phyloP scores from a whole-genome alignment of 805 yeast genomes.

The Pichia deserticola region DNA sequence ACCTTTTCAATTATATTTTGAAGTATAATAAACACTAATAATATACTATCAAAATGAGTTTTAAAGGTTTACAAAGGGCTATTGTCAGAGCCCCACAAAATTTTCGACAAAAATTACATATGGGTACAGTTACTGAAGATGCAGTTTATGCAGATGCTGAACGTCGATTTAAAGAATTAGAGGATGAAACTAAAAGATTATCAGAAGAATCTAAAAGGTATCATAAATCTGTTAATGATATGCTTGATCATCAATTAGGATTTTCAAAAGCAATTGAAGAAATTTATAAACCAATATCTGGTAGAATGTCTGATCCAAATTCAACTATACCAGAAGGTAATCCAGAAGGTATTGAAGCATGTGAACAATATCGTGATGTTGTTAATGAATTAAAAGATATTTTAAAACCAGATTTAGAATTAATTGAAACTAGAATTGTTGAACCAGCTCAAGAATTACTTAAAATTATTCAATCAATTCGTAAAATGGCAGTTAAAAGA shows the following conservation, averaged over 20 bases:
- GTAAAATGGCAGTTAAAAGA: constrained; percentile 93
- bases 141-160: constrained; percentile 94
- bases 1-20: no score
- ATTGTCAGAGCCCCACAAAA: constrained; percentile 85
- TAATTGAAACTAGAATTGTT: constrained; percentile 84
- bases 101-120: constrained; percentile 83
- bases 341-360: constrained; percentile 93
- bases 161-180: constrained; percentile 89
- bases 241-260: constrained; percentile 89
- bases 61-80: constrained; percentile 80
- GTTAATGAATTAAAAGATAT: constrained; percentile 81
- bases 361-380: constrained; percentile 83
- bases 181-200: constrained; percentile 78
- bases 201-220: constrained; percentile 88
- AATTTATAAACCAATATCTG: constrained; percentile 92
- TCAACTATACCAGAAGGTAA: constrained; percentile 84
- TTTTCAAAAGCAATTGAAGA: constrained; percentile 95
- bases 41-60: constrained; percentile 48
- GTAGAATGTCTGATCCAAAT: constrained; percentile 84
- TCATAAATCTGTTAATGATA: constrained; percentile 85
- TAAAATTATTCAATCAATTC: constrained; percentile 68
- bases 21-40: background rate
- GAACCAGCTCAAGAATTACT: constrained; percentile 88
- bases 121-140: constrained; percentile 74
- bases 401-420: constrained; percentile 85